These are phyloP conservation scores for Penicillium griseofulvum DNA, from an alignment of 2,329 filamentous ascomycete genomes.

Conservation along the genomic window DNA sequence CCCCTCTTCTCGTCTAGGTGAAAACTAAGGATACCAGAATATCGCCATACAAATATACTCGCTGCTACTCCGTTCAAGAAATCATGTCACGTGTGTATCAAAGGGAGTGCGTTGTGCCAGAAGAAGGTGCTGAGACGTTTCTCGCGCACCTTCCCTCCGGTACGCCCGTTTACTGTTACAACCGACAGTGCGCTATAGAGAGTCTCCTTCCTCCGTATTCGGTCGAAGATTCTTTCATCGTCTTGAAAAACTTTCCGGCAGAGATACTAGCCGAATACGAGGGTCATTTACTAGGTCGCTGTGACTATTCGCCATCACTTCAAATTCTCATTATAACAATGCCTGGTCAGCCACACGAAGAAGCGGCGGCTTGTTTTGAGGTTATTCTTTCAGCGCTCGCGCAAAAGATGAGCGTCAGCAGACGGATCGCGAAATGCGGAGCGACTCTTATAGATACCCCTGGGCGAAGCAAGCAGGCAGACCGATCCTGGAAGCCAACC, in stretches of 20 bases:
- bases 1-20: neutral
- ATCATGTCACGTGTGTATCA: neutral
- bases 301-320: neutral
- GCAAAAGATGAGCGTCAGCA: neutral
- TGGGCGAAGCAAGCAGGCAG: neutral
- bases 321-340: neutral
- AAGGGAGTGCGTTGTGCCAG: neutral
- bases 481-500: neutral
- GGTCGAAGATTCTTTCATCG: neutral
- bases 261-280: neutral
- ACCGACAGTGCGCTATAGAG: neutral
- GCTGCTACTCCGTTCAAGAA: neutral
- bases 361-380: neutral
- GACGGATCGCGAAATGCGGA: neutral
- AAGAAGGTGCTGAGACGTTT: neutral
- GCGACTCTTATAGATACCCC: neutral
- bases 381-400: neutral
- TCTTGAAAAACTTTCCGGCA: neutral
- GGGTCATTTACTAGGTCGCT: neutral
- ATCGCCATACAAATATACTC: neutral
- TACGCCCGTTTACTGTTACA: neutral
- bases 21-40: neutral
- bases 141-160: neutral
- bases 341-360: neutral
- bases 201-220: neutral